Conservation (phyloP, 139 green algal genomes). For the Coelastrella sp. region DNA sequence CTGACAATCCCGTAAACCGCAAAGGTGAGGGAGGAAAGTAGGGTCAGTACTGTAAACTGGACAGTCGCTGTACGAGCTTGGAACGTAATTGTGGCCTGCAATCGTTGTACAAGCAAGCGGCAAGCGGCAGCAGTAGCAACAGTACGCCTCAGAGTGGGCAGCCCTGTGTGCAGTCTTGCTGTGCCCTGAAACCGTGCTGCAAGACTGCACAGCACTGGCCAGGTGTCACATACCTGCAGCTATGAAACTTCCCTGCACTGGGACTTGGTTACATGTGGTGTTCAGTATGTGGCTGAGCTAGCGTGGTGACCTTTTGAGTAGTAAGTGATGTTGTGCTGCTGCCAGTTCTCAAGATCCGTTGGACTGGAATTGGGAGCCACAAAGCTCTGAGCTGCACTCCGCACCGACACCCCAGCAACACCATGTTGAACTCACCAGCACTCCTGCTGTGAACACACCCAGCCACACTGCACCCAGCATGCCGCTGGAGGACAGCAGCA, state of each 20-base stretch:
- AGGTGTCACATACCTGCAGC: too few relatives aligned
- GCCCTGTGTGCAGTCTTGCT: not conserved
- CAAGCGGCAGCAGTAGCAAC: not conserved
- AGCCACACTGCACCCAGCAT: constrained; percentile 21
- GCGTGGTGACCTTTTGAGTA: too few relatives aligned
- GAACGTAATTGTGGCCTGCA: constrained; percentile 11
- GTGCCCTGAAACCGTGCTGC: too few relatives aligned
- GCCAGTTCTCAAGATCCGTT: too few relatives aligned
- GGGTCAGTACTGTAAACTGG: not conserved
- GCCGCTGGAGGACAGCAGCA: constrained; percentile 4
- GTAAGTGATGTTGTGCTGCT: too few relatives aligned
- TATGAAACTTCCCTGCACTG: too few relatives aligned
- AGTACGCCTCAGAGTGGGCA: not conserved
- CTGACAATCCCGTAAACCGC: not conserved
- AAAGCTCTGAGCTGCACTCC: not conserved
- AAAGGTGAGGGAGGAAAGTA: not conserved
- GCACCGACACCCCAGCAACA: not conserved
- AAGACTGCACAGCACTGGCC: too few relatives aligned
- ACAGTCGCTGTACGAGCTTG: not conserved
- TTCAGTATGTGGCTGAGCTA: too few relatives aligned
- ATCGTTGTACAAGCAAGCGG: too few relatives aligned
- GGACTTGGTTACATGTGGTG: too few relatives aligned
- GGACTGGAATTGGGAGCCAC: not conserved
- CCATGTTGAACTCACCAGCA: not conserved
- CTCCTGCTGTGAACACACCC: constrained; percentile 4